phyloP scores from a whole-genome alignment of 164 flowering plant genomes.

The Warburgia ugandensis region DNA sequence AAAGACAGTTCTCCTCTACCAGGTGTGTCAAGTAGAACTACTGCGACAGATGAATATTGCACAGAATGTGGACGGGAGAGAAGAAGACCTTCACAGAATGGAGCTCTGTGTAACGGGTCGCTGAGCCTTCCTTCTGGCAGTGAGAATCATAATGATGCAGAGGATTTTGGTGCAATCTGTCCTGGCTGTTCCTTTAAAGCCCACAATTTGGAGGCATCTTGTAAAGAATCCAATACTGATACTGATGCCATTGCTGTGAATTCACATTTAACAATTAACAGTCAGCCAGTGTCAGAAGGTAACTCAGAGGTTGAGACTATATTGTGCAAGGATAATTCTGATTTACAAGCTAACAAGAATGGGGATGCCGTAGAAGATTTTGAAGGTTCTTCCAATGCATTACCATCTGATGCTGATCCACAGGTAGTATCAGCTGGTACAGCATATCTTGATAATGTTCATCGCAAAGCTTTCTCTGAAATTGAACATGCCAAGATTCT shows the following conservation, averaged over 20 bases:
- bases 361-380: slow-evolving; percentile 7
- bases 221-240: slow-evolving; percentile 6
- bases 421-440: no score
- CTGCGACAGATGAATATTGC: slow-evolving; percentile 7
- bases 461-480: slow-evolving; percentile 6
- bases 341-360: slow-evolving; percentile 8
- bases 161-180: neutral
- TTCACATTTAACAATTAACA: slow-evolving; percentile 4
- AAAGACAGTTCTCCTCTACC: neutral
- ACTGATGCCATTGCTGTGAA: slow-evolving; percentile 10
- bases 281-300: slow-evolving; percentile 14
- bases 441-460: no score
- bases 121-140: slow-evolving; percentile 3
- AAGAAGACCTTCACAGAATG: slow-evolving; percentile 18
- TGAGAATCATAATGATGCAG: slow-evolving; percentile 5
- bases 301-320: slow-evolving; percentile 10
- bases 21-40: neutral
- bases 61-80: slow-evolving; percentile 3
- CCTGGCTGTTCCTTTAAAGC: slow-evolving; percentile 7
- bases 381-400: no score
- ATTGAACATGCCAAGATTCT: slow-evolving; percentile 8
- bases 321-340: slow-evolving; percentile 7
- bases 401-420: no score
- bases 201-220: slow-evolving; percentile 15
- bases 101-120: slow-evolving; percentile 10